Evolutionary conservation across 2,329 filamentous ascomycete genomes (phyloP).

Genomic region (Tolypocladium amazonense): DNA sequence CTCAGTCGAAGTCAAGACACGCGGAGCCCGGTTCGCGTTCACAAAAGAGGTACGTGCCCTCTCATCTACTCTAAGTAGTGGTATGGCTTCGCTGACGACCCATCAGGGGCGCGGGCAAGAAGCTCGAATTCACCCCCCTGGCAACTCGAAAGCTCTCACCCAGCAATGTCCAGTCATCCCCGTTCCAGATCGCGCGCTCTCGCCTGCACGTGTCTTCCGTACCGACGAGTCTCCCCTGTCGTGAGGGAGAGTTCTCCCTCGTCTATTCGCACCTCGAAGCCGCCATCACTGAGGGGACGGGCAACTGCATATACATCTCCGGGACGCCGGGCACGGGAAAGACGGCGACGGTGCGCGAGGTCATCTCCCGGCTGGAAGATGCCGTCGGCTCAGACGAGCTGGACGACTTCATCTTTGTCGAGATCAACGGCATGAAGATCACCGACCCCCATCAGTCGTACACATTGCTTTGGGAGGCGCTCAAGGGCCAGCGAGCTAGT

Average conservation of each 20-base stretch:
- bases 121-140: conserved; percentile 90
- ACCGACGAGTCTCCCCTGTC: conserved; percentile 77
- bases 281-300: conserved; percentile 85
- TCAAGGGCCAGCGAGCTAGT: conserved; percentile 87
- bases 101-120: conserved; percentile 45
- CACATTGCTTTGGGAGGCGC: conserved; percentile 86
- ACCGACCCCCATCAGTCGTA: conserved; percentile 97
- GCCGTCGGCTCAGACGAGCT: conserved; percentile 82
- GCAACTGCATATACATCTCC: conserved; percentile 97
- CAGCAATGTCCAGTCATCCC: conserved; percentile 64
- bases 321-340: conserved; percentile 98
- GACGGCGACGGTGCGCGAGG: conserved; percentile 92
- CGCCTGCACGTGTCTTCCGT: conserved; percentile 91
- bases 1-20: conserved; percentile 17
- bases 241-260: conserved; percentile 80
- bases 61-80: not conserved
- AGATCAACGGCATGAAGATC: conserved; percentile 99
- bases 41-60: conserved; percentile 14
- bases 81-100: conserved; percentile 30
- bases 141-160: conserved; percentile 77
- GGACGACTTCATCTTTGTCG: conserved; percentile 97
- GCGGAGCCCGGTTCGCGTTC: conserved; percentile 20
- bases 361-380: conserved; percentile 80
- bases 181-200: conserved; percentile 82
- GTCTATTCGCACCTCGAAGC: conserved; percentile 92